Percentiles rank a stretch among this genome's conserved stretches.
Conservation (phyloP, 176 grass and related monocot species). For the Metroxylon sagu region DNA sequence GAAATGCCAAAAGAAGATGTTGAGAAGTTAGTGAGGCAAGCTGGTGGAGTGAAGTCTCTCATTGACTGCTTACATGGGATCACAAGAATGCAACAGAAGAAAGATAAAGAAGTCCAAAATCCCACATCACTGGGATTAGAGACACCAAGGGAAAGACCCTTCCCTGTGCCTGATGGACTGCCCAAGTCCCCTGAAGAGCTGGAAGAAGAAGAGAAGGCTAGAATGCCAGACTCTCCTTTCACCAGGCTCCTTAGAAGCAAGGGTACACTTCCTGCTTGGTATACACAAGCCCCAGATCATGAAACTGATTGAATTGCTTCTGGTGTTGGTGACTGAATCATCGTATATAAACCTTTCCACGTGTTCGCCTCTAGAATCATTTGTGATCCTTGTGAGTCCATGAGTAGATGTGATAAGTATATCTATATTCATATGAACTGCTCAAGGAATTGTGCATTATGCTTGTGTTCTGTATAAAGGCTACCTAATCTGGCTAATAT, state of each 20-base stretch:
- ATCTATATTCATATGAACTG: no score
- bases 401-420: no score
- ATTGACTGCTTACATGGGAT: slow-evolving; percentile 44
- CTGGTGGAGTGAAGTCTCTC: slow-evolving; percentile 41
- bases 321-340: background rate
- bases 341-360: no score
- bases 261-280: slow-evolving; percentile 62
- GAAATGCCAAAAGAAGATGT: slow-evolving; percentile 24
- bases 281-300: slow-evolving; percentile 16
- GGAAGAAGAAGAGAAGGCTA: slow-evolving; percentile 46
- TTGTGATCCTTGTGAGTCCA: no score
- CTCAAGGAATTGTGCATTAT: no score
- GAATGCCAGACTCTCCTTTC: slow-evolving; percentile 62
- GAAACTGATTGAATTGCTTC: slow-evolving; percentile 9
- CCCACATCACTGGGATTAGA: background rate
- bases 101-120: slow-evolving; percentile 24
- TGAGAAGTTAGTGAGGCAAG: slow-evolving; percentile 25
- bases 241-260: slow-evolving; percentile 60
- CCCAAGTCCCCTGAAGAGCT: slow-evolving; percentile 65
- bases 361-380: no score
- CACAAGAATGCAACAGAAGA: slow-evolving; percentile 31
- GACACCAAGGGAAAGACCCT: slow-evolving; percentile 17
- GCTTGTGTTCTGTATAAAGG: no score
- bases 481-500: no score
- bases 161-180: slow-evolving; percentile 55